These are phyloP conservation scores for Eimeria zaria DNA, from an alignment of 169 alveolate species.

Conservation along the genomic window DNA sequence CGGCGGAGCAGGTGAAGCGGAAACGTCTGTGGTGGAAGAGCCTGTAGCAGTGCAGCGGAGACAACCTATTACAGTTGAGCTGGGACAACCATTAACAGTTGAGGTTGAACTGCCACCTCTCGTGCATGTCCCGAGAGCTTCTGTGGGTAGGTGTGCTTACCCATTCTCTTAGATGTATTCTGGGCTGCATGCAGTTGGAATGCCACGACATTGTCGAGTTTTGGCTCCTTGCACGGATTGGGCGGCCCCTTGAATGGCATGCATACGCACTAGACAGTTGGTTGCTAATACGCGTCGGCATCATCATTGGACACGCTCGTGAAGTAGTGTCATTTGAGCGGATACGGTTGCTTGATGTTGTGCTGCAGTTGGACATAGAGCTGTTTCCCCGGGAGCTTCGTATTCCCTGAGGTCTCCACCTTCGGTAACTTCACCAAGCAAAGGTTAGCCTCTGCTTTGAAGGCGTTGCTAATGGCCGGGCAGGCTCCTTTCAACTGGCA, in stretches of 20 bases:
- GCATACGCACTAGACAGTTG: neutral
- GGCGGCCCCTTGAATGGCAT: neutral
- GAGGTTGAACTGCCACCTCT: too few relatives aligned
- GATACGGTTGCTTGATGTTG: neutral
- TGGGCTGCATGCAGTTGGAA: neutral
- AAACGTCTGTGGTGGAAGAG: neutral
- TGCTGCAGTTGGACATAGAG: conserved; percentile 1
- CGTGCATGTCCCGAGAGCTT: neutral
- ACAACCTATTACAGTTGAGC: neutral
- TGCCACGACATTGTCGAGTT: neutral
- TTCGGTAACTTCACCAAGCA: neutral
- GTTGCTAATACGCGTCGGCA: neutral
- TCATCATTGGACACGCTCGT: neutral
- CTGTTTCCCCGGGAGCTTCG: neutral
- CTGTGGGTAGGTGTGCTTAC: neutral
- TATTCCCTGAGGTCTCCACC: neutral
- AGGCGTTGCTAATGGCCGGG: neutral
- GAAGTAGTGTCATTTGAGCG: neutral
- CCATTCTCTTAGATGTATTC: neutral
- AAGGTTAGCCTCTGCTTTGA: neutral
- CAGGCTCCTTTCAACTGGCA: neutral
- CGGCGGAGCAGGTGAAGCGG: neutral
- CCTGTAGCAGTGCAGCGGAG: neutral
- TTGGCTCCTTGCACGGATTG: too few relatives aligned
- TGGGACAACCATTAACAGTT: too few relatives aligned